Conservation (phyloP, 257 asterid species). For the Nicotiana noctiflora region DNA sequence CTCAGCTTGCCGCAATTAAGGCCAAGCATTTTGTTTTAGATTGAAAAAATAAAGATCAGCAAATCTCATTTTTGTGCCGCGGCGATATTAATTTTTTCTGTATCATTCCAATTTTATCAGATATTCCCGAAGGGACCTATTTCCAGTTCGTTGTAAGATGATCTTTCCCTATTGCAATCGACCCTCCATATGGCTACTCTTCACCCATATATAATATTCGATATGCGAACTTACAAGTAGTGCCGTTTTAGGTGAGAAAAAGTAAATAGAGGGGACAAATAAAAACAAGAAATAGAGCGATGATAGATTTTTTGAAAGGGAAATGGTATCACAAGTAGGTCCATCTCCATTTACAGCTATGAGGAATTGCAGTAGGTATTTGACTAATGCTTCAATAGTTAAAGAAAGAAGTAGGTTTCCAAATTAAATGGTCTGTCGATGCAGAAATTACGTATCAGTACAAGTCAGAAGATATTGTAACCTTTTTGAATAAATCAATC, state of each 20-base stretch:
- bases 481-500: no score
- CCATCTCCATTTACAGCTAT: conserved; percentile 23
- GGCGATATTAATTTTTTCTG: no score
- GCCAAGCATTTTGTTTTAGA: not conserved
- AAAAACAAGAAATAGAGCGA: not conserved
- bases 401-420: not conserved
- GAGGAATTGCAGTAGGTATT: conserved; percentile 21
- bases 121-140: no score
- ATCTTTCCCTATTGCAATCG: no score
- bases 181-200: not conserved
- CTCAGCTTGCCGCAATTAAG: not conserved
- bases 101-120: no score
- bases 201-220: not conserved
- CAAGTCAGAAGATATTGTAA: not conserved
- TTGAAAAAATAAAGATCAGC: not conserved
- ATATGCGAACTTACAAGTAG: not conserved
- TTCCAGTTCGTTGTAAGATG: no score
- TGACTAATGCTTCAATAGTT: not conserved
- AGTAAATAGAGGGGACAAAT: not conserved
- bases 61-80: not conserved
- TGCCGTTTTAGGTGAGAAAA: not conserved
- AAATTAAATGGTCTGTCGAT: not conserved
- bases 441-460: not conserved
- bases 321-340: conserved; percentile 24
- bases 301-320: conserved; percentile 13